Evolutionary conservation across 2,329 filamentous ascomycete genomes (phyloP).

Genomic region (Calonectria pseudoturangicola): DNA sequence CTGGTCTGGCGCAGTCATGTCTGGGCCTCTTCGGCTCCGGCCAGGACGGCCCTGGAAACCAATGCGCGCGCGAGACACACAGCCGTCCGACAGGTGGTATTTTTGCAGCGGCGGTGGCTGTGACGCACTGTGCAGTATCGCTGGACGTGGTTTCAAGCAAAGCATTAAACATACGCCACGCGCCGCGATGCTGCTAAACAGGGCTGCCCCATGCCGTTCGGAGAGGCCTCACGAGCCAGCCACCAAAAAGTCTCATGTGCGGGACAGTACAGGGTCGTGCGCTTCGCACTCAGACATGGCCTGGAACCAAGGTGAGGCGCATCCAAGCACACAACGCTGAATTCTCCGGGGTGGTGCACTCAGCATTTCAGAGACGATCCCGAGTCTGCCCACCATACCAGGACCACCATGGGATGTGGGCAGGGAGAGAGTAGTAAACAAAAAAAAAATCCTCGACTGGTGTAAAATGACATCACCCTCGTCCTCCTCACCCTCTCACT

Average conservation of each 20-base stretch:
- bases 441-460: neutral
- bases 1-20: neutral
- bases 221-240: conserved; percentile 22
- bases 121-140: conserved; percentile 17
- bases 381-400: neutral
- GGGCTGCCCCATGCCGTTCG: conserved; percentile 7
- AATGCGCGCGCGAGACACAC: conserved; percentile 9
- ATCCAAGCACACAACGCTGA: neutral
- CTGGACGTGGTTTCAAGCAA: conserved; percentile 17
- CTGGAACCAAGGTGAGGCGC: conserved; percentile 5
- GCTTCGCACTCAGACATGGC: conserved; percentile 19
- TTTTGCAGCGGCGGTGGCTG: conserved; percentile 13
- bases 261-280: conserved; percentile 1
- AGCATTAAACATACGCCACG: conserved; percentile 17
- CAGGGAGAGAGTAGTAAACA: neutral
- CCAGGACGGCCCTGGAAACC: conserved; percentile 9
- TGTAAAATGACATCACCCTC: conserved; percentile 41
- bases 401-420: neutral
- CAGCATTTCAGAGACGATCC: conserved; percentile 1
- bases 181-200: conserved; percentile 3
- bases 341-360: conserved; percentile 10
- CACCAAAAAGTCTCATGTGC: conserved; percentile 11
- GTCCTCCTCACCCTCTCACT: neutral
- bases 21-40: conserved; percentile 31
- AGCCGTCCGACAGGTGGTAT: neutral